Conservation (phyloP, 2,329 filamentous ascomycete species). For the Xylaria digitata region DNA sequence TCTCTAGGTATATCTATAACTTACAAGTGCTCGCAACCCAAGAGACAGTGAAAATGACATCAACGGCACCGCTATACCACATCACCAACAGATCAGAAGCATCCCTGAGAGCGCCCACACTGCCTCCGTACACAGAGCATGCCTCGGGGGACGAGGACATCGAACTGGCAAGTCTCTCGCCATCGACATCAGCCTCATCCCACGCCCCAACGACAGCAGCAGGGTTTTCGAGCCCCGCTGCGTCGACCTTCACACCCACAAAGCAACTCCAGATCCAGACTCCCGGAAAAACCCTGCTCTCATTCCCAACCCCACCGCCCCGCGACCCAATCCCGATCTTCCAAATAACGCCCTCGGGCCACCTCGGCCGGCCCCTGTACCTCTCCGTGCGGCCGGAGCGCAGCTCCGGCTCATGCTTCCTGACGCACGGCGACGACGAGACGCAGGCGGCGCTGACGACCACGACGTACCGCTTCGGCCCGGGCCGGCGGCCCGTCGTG, state of each 20-base stretch:
- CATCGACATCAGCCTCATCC: conserved; percentile 26
- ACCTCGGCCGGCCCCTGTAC: conserved; percentile 59
- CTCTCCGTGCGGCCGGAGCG: conserved; percentile 61
- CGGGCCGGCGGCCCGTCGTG: conserved; percentile 62
- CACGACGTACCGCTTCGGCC: conserved; percentile 59
- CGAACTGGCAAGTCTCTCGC: conserved; percentile 28
- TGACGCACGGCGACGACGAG: conserved; percentile 55
- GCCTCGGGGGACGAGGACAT: conserved; percentile 17
- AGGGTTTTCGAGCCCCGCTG: neutral
- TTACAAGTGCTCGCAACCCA: neutral
- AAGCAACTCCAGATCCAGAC: conserved; percentile 62
- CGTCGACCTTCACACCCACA: conserved; percentile 55
- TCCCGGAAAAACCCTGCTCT: conserved; percentile 56
- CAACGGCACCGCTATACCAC: conserved; percentile 22
- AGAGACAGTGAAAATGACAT: conserved; percentile 19
- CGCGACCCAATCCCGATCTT: conserved; percentile 57
- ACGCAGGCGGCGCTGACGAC: conserved; percentile 54
- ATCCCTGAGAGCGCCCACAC: conserved; percentile 23
- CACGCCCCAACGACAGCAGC: neutral
- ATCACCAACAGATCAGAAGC: conserved; percentile 12
- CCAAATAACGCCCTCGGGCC: conserved; percentile 50
- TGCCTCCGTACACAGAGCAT: conserved; percentile 32
- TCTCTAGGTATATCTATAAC: neutral
- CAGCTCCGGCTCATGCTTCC: conserved; percentile 60
- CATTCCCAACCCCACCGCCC: conserved; percentile 51